Percentiles rank a stretch among this genome's conserved stretches.
phyloP scores from a whole-genome alignment of 805 yeast genomes.

The Clavispora carvajalis region DNA sequence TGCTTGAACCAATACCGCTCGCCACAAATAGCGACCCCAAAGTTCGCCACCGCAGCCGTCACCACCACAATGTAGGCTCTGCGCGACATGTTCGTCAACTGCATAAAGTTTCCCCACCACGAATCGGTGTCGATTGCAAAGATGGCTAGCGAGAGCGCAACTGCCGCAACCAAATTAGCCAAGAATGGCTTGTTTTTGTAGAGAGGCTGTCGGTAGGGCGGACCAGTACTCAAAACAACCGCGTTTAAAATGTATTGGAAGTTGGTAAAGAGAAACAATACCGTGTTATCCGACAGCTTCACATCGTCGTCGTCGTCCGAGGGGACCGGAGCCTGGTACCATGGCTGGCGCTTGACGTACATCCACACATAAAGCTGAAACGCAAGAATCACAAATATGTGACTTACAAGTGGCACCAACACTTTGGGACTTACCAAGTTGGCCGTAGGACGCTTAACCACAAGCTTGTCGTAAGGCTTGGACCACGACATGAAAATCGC shows the following conservation, averaged over 20 bases:
- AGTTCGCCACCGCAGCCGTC: slow-evolving; percentile 44
- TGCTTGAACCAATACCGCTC: slow-evolving; percentile 39
- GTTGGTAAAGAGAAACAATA: slow-evolving; percentile 72
- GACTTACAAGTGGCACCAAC: slow-evolving; percentile 74
- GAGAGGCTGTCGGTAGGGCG: slow-evolving; percentile 84
- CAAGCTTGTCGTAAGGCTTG: slow-evolving; percentile 58
- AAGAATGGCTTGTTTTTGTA: slow-evolving; percentile 67
- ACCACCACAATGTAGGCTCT: slow-evolving; percentile 50
- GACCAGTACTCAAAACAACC: slow-evolving; percentile 80
- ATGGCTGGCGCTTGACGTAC: slow-evolving; percentile 48
- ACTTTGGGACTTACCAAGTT: slow-evolving; percentile 87
- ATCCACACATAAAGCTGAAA: slow-evolving; percentile 73
- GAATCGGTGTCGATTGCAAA: slow-evolving; percentile 52
- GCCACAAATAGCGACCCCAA: slow-evolving; percentile 40
- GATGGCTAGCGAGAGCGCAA: slow-evolving; percentile 44
- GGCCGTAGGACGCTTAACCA: slow-evolving; percentile 83
- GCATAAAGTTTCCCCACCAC: slow-evolving; percentile 64
- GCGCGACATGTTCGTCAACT: slow-evolving; percentile 57
- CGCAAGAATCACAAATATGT: slow-evolving; percentile 54
- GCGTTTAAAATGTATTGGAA: slow-evolving; percentile 88
- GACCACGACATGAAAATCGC: slow-evolving; percentile 99
- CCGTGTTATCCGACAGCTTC: slow-evolving; percentile 84
- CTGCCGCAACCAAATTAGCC: slow-evolving; percentile 48
- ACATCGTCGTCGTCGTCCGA: slow-evolving; percentile 73
- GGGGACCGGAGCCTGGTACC: slow-evolving; percentile 80